Evolutionary conservation across 495 filamentous ascomycete genomes (phyloP), one percentile per base, ranked within the genome.

Genomic region (Patellaria atrata): DNA sequence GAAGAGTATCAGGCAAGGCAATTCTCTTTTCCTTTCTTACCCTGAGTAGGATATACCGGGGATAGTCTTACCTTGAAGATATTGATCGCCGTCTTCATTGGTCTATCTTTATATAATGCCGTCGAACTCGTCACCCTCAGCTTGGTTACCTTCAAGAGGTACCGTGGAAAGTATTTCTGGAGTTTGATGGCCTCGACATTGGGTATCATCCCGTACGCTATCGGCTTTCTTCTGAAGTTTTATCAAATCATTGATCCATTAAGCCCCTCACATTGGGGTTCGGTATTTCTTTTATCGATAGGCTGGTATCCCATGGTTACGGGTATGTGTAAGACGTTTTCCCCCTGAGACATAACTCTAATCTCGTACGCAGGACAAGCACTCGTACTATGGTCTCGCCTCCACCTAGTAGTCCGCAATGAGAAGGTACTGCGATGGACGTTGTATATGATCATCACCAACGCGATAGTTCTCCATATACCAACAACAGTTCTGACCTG

Each of bases 251-350:
- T 39, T 9, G 24, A 60, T 50, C n/a, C 49, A 47, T 3, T 53
- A 41, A 12, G 43, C 45, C 33, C 57, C 61, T 53, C 38, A 3
- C 27, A 29, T 1, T 43, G 38, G 18, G n/a, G 64, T 3, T 50
- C 60, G 6, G 52, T 64, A n/a, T 59, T 59, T 4, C 48, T 70
- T 10, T 43, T 67, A 30, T 63, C 61, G 18, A 35, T 71, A 13
- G 74, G 75, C 12, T 80, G 74, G 75, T 68, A 60, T 36, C 46
- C 44, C 13, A 77, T 77, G 71, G 70, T 80, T 3, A 75, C 71
- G 0, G 73, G 73, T 12, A 23, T 4, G 22, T 12, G 14, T n/a
- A n/a, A n/a, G n/a, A n/a, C n/a, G 16, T 10, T 16, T 19, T 24
- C 16, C 30, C 16, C 6, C 16, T 15, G 9, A 4, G 7, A 3